These are phyloP conservation scores for Macrophomina tecta DNA, from an alignment of 2,329 filamentous ascomycete genomes.

Conservation along the genomic window DNA sequence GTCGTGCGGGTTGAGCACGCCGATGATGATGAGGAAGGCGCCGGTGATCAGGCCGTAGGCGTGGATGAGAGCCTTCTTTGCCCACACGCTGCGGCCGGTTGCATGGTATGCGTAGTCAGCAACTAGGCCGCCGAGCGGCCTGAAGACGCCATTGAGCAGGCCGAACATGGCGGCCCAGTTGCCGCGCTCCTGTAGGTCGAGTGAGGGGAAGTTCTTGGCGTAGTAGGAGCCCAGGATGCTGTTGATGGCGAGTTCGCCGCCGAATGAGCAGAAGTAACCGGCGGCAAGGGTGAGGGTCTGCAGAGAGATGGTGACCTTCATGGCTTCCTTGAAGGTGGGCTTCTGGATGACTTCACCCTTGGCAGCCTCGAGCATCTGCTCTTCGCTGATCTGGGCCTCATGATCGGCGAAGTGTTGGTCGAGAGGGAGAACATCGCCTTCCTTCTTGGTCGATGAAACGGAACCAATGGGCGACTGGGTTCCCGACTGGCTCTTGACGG, in stretches of 20 bases:
- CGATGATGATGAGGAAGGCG: slow-evolving; percentile 67
- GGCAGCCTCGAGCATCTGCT: slow-evolving; percentile 62
- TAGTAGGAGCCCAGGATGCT: slow-evolving; percentile 66
- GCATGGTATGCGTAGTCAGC: slow-evolving; percentile 62
- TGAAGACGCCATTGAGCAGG: slow-evolving; percentile 71
- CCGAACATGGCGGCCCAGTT: slow-evolving; percentile 76
- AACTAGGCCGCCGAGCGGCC: slow-evolving; percentile 69
- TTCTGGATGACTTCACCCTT: slow-evolving; percentile 66
- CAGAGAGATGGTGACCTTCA: slow-evolving; percentile 67
- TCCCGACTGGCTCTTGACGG: slow-evolving; percentile 39
- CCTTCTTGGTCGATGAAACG: slow-evolving; percentile 47
- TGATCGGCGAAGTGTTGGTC: slow-evolving; percentile 44
- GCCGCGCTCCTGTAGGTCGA: slow-evolving; percentile 61
- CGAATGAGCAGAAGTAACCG: slow-evolving; percentile 67
- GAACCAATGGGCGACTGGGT: slow-evolving; percentile 37
- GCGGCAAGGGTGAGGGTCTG: slow-evolving; percentile 60
- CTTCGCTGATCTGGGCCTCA: slow-evolving; percentile 56
- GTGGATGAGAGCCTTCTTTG: slow-evolving; percentile 68
- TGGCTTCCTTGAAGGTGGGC: slow-evolving; percentile 64
- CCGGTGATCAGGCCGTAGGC: slow-evolving; percentile 63
- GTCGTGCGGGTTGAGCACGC: slow-evolving; percentile 66
- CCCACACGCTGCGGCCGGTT: slow-evolving; percentile 60
- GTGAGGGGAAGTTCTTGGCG: slow-evolving; percentile 59
- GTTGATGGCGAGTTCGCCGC: slow-evolving; percentile 66
- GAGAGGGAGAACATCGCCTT: slow-evolving; percentile 31